These are phyloP conservation scores for Zygotorulaspora chibaensis DNA, from an alignment of 805 yeast species.

Conservation along the genomic window DNA sequence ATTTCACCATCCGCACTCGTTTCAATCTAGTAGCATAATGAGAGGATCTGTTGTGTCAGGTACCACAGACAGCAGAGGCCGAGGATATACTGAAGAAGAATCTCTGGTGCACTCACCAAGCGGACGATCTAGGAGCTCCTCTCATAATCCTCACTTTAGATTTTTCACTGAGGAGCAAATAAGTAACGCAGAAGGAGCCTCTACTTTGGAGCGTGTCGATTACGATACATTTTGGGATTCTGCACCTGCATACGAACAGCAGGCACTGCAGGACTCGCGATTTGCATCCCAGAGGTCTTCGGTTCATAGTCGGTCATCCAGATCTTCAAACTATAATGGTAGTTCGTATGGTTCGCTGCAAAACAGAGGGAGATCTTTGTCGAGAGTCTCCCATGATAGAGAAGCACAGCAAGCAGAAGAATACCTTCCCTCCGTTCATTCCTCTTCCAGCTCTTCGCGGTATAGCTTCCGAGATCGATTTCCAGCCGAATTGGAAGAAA, in stretches of 20 bases:
- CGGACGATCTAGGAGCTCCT: conserved; percentile 34
- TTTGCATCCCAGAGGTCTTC: conserved; percentile 28
- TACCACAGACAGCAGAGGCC: conserved; percentile 30
- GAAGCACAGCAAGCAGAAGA: conserved; percentile 9
- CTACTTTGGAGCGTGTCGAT: conserved; percentile 69
- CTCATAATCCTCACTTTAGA: conserved; percentile 50
- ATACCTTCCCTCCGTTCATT: conserved; percentile 22
- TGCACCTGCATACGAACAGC: conserved; percentile 45
- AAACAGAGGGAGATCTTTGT: conserved; percentile 21
- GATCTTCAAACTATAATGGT: conserved; percentile 20
- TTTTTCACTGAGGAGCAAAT: conserved; percentile 83
- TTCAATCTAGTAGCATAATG: conserved; percentile 31
- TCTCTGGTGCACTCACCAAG: conserved; percentile 34
- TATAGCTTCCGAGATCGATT: conserved; percentile 38
- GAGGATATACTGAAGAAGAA: conserved; percentile 29
- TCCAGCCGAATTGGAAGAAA: conserved; percentile 36
- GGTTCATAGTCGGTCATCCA: conserved; percentile 18
- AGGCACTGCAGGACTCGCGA: conserved; percentile 32
- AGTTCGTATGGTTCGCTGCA: conserved; percentile 17
- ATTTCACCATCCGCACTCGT: conserved; percentile 65
- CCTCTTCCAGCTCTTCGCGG: conserved; percentile 37
- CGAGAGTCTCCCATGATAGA: conserved; percentile 9
- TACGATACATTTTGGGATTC: conserved; percentile 73
- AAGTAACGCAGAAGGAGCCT: conserved; percentile 82
- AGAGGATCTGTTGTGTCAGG: conserved; percentile 19